Evolutionary conservation across 352 stramenopile genomes (phyloP), one percentile per base, ranked within the genome.

Genomic region (Phytophthora syringae): DNA sequence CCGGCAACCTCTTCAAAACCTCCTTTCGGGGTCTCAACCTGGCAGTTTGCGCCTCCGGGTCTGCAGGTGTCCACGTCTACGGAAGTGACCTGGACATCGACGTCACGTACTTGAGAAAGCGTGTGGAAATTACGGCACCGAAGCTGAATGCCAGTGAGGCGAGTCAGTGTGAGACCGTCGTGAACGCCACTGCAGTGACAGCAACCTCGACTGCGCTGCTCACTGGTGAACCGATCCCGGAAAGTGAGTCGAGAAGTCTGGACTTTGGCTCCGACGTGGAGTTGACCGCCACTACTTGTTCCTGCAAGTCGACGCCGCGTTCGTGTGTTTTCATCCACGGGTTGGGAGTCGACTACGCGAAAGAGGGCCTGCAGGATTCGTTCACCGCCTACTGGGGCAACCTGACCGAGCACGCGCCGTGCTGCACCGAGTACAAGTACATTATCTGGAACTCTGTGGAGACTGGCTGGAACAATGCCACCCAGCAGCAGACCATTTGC

Each of bases 261-360:
- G 39, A 61, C 20, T 52, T 52, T n/a, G 30, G 59, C 16, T 52
- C 22, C 0, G 25, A 24, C 18, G 25, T 76, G 28, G 18, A 44
- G 3, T 18, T 81, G 12, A 3, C 32, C 15, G 16, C 53, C 1
- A 68, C 71, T 2, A 63, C 42, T 18, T 83, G 75, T 44, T 58
- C 45, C 12, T 83, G 75, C 32, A 67, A 53, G 21, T 72, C 66
- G 11, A 67, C 39, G 4, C 65, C 52, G 2, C 75, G 75, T n/a
- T 67, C 75, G n/a, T 86, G 77, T 47, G 50, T 86, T 15, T 83
- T 86, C 44, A 71, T 83, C 27, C 74, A 86, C 39, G 77, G 74
- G 5, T 34, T 82, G 15, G 77, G 74, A 5, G 49, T 74, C 13
- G 36, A 65, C 28, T 62, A 59, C 18, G 49, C 63, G 9, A 40